These are phyloP conservation scores for Cyberlindnera mycetangii DNA, from an alignment of 805 yeast genomes.

Conservation along the genomic window DNA sequence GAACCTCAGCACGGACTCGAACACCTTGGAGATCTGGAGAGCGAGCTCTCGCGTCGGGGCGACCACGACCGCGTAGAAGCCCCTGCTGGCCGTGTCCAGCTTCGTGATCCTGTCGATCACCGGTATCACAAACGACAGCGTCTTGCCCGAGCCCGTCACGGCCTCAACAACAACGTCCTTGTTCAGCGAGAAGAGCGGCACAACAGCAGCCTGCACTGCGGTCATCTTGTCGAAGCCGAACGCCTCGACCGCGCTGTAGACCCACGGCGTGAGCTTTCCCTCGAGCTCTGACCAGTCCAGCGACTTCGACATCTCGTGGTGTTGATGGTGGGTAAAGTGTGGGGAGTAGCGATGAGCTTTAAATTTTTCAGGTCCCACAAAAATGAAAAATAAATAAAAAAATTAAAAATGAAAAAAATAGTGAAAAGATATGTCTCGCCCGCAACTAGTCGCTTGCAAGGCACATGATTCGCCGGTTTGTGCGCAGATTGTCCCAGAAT, in stretches of 20 bases:
- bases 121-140: conserved; percentile 86
- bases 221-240: conserved; percentile 83
- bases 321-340: not conserved
- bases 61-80: conserved; percentile 66
- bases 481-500: conserved; percentile 2
- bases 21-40: conserved; percentile 65
- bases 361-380: not conserved
- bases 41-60: conserved; percentile 71
- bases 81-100: conserved; percentile 38
- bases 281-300: conserved; percentile 60
- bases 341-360: conserved; percentile 2
- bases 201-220: conserved; percentile 94
- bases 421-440: too few relatives aligned
- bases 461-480: conserved; percentile 2
- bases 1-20: conserved; percentile 54
- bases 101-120: conserved; percentile 61
- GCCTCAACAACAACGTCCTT: conserved; percentile 97
- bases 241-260: conserved; percentile 62
- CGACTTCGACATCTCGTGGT: conserved; percentile 34
- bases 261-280: conserved; percentile 63
- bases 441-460: too few relatives aligned
- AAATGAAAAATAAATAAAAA: conserved; percentile 2
- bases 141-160: conserved; percentile 98
- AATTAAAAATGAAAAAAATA: too few relatives aligned
- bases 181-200: conserved; percentile 77